Evolutionary conservation across 805 yeast genomes (phyloP), one percentile per base, ranked within the genome.

Genomic region (Kurtzmaniella cleridarum): DNA sequence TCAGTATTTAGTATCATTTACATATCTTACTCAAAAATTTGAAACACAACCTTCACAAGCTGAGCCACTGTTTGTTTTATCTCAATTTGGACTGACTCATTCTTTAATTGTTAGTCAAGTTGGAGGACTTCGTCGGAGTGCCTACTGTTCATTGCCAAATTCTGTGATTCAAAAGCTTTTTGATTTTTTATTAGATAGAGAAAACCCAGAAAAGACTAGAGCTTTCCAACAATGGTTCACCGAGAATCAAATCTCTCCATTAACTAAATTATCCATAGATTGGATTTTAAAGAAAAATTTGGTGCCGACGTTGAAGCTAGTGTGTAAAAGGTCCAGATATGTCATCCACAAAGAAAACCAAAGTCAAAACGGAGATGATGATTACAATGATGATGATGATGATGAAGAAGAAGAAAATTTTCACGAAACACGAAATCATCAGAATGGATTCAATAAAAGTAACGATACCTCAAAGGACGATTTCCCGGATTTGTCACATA

Each of bases 121-220:
- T 8, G 73, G 73, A 2, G 74, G 73, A 2, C 53, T 68, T 15
- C 53, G 74, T 27, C 65, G 62, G 39, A 62, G 57, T 43, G 47
- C 69, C 7, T 64, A 66, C 45, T 67, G 72, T 39, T 48, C 53
- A 16, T 49, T 68, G 12, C 64, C 71, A n/a, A 66, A 62, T 42
- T 41, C 50, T 2, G 41, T 55, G 10, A 47, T 52, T 5, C 49
- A 55, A 29, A 30, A 43, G 11, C 46, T 68, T 17, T 34, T 58
- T 10, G 36, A 43, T 10, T 57, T 53, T 35, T 45, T 64, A 30
- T 32, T 34, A 15, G 47, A 56, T 27, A 41, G 45, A 27, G 24
- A 35, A 3, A 15, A 30, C 15, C 12, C 23, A 27, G 30, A 35
- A 12, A 15, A 45, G 11, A 48, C 50, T 18, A 26, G 26, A 2